Percentiles rank a stretch among this genome's conserved stretches.
These are phyloP conservation scores for Sclerotinia glacialis DNA, from an alignment of 2,329 filamentous ascomycete genomes.

Conservation along the genomic window DNA sequence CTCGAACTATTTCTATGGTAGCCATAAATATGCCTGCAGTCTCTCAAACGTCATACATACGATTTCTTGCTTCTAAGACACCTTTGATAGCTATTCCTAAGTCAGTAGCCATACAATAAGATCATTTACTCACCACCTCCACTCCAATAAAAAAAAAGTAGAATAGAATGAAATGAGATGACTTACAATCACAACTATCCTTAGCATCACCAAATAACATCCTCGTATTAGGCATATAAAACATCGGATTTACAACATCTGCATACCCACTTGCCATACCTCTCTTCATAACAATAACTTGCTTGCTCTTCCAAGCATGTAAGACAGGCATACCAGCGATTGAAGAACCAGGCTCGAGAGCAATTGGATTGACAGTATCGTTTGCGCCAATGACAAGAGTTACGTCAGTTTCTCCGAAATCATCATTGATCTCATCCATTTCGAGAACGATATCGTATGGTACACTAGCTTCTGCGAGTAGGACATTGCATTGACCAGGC, in stretches of 20 bases:
- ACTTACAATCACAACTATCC: conserved; percentile 70
- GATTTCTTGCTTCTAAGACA: conserved; percentile 29
- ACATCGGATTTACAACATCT: conserved; percentile 91
- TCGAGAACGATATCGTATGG: conserved; percentile 91
- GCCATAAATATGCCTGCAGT: background rate
- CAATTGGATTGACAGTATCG: conserved; percentile 89
- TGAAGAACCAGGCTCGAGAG: conserved; percentile 74
- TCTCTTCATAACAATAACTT: conserved; percentile 90
- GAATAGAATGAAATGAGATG: conserved; percentile 16
- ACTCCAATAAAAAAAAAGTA: background rate
- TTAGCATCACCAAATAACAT: conserved; percentile 94
- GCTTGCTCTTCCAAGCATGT: conserved; percentile 91
- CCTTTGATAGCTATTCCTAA: conserved; percentile 28
- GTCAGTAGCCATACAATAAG: conserved; percentile 47
- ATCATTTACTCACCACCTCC: conserved; percentile 41
- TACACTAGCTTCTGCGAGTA: conserved; percentile 82
- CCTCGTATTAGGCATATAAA: conserved; percentile 83
- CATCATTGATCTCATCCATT: conserved; percentile 96
- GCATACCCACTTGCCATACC: conserved; percentile 87
- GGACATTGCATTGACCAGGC: conserved; percentile 90
- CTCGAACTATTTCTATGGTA: fast-evolving
- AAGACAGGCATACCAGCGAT: conserved; percentile 93
- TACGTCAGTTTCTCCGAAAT: conserved; percentile 81
- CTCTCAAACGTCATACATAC: conserved; percentile 32
- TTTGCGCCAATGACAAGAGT: conserved; percentile 89